Base-by-base conservation (phyloP, 2,329 filamentous ascomycete genomes). In the Fusarium brachygibbosum region DNA sequence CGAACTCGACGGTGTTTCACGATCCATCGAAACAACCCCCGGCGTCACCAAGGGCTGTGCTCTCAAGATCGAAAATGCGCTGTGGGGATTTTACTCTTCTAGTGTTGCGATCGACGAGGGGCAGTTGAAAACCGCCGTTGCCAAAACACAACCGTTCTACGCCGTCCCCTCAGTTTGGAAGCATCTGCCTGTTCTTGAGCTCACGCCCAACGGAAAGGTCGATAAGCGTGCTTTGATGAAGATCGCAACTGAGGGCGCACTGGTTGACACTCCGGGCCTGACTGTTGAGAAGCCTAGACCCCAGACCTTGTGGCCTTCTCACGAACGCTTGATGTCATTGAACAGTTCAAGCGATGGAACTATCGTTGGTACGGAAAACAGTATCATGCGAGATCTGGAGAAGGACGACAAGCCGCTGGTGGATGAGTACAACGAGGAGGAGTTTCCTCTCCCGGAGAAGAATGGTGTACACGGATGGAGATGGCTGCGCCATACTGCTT, bases 381-480 rank as follows among this genome's bases (percentile, higher is more conserved):
- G 17, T 1, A 21, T 19, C 2, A 19, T 21, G 5, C n/a, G 37
- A 0, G 66, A 69, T 7, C 28, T 69, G 4, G 66, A 69, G 35
- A 69, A 69, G 38, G 38, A 63, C 0, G 66, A 68, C 2, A 28
- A 48, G 31, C 52, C 32, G 2, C 13, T 51, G 3, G 57, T 44
- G 7, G 66, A 67, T 12, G 66, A 69, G 25, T 56, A 69, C 14
- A 51, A 40, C 11, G 48, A 51, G 6, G 48, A 51, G 14, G 48
- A 51, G 23, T 51, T 51, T 11, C 44, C 44, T 3, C 34, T 69
- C 1, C 66, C 66, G 0, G 62, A 56, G 2, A 69, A 69, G 49
- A 69, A 63, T 10, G 66, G 67, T 1, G 23, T 70, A 2, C 66
- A 70, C 5, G 67, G 67, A 3, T 69, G 67, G 67, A 62, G 67